Percentiles rank a stretch among this genome's conserved stretches.
Evolutionary conservation across 2,329 filamentous ascomycete genomes (phyloP).

Genomic region (Aspergillus carbonarius): DNA sequence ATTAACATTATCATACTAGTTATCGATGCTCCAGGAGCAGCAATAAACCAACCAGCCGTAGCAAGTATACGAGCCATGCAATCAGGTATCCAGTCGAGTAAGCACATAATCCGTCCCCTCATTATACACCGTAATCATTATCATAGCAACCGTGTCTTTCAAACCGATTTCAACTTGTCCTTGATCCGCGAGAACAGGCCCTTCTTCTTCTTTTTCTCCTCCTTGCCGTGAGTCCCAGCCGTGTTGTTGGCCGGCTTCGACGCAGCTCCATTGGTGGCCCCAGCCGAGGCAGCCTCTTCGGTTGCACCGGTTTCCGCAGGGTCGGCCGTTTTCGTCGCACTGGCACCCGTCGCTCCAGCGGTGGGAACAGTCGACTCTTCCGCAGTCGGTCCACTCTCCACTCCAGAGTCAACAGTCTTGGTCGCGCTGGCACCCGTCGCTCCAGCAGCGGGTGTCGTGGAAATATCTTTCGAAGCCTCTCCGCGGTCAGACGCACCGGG

Average conservation of each 20-base stretch:
- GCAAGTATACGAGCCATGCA: conserved; percentile 12
- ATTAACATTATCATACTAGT: conserved; percentile 1
- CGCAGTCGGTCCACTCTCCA: background rate
- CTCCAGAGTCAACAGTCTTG: conserved; percentile 17
- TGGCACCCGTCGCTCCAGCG: conserved; percentile 10
- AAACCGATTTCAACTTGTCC: conserved; percentile 50
- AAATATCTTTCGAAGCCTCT: background rate
- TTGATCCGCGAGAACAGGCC: conserved; percentile 58
- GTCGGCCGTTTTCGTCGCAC: conserved; percentile 18
- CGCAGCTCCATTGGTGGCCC: background rate
- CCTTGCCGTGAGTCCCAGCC: conserved; percentile 8
- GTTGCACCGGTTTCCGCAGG: background rate
- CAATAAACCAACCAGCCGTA: conserved; percentile 4
- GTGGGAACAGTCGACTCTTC: background rate
- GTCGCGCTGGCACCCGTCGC: conserved; percentile 11
- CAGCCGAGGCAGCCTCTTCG: background rate
- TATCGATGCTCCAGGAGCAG: background rate
- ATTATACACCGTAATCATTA: conserved; percentile 11
- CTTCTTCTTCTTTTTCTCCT: conserved; percentile 64
- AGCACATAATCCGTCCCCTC: conserved; percentile 12
- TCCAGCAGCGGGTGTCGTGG: background rate
- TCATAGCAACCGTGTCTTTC: background rate
- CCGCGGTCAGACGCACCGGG: background rate
- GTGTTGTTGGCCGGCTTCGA: conserved; percentile 7
- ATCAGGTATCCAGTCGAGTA: conserved; percentile 25